phyloP scores from a whole-genome alignment of 2,329 filamentous ascomycete genomes.

The Cladorrhinum sp. region DNA sequence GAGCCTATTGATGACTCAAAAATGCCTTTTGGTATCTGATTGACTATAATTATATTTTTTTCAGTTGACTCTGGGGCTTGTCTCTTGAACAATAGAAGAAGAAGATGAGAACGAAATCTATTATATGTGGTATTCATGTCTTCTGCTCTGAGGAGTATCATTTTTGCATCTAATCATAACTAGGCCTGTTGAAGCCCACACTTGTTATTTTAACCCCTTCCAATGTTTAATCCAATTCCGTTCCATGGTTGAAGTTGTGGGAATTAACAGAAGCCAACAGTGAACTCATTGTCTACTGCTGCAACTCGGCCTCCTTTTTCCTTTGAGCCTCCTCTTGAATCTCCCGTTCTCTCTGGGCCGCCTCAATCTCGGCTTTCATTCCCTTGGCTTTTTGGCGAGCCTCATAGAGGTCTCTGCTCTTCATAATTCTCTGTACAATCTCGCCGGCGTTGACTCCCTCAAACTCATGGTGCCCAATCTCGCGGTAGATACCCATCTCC shows the following conservation, averaged over 20 bases:
- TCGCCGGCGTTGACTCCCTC: conserved; percentile 86
- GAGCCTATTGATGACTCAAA: conserved; percentile 45
- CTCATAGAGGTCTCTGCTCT: conserved; percentile 82
- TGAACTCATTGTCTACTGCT: background rate
- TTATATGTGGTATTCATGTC: conserved; percentile 12
- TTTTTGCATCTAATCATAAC: background rate
- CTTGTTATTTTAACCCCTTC: background rate
- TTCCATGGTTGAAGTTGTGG: conserved; percentile 14
- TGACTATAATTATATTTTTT: conserved; percentile 26
- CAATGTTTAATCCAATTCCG: background rate
- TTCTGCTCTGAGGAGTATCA: background rate
- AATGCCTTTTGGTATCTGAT: conserved; percentile 42
- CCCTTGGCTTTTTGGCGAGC: conserved; percentile 88
- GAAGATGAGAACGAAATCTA: background rate
- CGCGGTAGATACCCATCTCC: conserved; percentile 76
- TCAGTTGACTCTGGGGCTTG: background rate
- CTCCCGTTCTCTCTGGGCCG: conserved; percentile 60
- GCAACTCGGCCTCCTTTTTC: conserved; percentile 37
- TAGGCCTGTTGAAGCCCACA: conserved; percentile 24
- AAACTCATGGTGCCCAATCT: conserved; percentile 76
- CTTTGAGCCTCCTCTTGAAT: conserved; percentile 58
- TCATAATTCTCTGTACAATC: conserved; percentile 88
- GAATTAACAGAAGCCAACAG: background rate
- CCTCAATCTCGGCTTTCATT: conserved; percentile 76
- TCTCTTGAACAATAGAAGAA: background rate